Evolutionary conservation across 1,284 basidiomycete species (phyloP).

Genomic region (Naganishia sp.): DNA sequence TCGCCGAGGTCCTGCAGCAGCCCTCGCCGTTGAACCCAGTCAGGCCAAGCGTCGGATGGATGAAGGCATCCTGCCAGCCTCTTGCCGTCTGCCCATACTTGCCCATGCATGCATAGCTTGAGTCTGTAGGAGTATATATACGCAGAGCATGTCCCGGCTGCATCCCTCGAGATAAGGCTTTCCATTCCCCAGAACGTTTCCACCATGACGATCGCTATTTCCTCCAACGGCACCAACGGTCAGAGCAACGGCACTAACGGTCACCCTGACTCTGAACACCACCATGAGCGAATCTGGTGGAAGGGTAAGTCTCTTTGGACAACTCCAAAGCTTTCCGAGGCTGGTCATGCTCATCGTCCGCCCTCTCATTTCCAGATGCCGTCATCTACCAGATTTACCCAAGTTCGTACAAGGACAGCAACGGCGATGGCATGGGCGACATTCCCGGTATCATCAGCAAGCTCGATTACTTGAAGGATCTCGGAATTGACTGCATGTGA

Average conservation of each 20-base stretch:
- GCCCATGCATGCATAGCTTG: background rate
- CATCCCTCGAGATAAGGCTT: too few relatives aligned
- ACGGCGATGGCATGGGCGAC: slow-evolving; percentile 54
- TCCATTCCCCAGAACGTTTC: too few relatives aligned
- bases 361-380: slow-evolving; percentile 12
- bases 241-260: slow-evolving; percentile 5
- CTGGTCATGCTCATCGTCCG: background rate
- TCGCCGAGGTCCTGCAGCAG: slow-evolving; percentile 3
- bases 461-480: slow-evolving; percentile 55
- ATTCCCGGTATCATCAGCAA: slow-evolving; percentile 54
- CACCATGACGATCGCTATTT: slow-evolving; percentile 10
- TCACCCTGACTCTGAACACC: slow-evolving; percentile 2
- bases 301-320: slow-evolving; percentile 6
- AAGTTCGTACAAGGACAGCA: slow-evolving; percentile 50
- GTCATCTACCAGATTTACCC: slow-evolving; percentile 47
- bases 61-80: background rate
- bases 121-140: background rate
- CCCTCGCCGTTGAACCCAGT: background rate
- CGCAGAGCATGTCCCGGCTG: background rate
- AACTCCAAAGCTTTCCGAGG: background rate
- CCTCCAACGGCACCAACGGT: slow-evolving; percentile 11
- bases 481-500: slow-evolving; percentile 57
- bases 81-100: background rate
- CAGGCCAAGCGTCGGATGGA: background rate
- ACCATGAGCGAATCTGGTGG: slow-evolving; percentile 27